Conservation (phyloP, 2,329 filamentous ascomycete genomes). For the Dichotomopilus funicola region DNA sequence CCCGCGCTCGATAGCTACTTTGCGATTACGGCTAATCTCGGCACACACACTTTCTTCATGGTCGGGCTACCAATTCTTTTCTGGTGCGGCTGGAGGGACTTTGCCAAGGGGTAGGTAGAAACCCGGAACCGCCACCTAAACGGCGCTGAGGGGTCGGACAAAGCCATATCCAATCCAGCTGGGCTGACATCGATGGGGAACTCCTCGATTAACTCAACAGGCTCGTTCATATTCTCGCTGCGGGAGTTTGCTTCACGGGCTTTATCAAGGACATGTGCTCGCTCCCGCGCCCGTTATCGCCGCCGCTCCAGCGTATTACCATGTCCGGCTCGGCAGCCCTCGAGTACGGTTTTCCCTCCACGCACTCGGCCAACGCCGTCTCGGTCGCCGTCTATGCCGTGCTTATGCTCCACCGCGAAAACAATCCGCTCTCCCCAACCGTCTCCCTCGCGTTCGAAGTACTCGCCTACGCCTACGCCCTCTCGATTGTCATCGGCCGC, state of each 20-base stretch:
- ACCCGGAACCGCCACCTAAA: not conserved
- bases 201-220: conserved; percentile 29
- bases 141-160: not conserved
- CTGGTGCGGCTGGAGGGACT: conserved; percentile 83
- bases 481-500: conserved; percentile 83
- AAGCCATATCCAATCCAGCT: too few species aligned
- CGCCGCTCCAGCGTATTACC: conserved; percentile 86
- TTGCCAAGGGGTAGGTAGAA: conserved; percentile 74
- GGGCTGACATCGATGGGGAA: too few species aligned
- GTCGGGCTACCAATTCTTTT: conserved; percentile 88
- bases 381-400: conserved; percentile 85
- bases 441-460: conserved; percentile 58
- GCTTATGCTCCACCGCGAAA: conserved; percentile 59
- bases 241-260: conserved; percentile 80
- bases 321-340: conserved; percentile 94
- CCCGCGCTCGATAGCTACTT: conserved; percentile 92
- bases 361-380: conserved; percentile 93
- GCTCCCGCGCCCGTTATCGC: conserved; percentile 83
- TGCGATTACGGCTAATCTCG: conserved; percentile 89
- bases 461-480: conserved; percentile 74
- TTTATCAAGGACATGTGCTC: conserved; percentile 94
- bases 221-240: conserved; percentile 68
- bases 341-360: conserved; percentile 96
- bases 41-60: conserved; percentile 99
- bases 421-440: conserved; percentile 53